Base-by-base conservation (phyloP, 768 basidiomycete genomes). In the Tricholoma hemisulphureum region DNA sequence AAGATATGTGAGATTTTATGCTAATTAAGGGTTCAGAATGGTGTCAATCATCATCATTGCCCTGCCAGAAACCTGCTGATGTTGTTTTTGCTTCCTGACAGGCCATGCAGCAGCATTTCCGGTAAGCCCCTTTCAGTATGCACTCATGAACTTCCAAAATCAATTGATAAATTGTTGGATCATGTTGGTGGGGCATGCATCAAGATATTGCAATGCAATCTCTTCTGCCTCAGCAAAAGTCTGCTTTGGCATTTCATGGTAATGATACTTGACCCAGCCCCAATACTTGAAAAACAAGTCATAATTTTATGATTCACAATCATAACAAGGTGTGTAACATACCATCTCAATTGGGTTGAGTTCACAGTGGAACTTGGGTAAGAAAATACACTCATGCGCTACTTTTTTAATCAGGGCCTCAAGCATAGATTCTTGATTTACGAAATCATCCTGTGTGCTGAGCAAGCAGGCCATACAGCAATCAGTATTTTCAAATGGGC, bases 281-380 rank as follows among this genome's bases (percentile, higher is more conserved):
- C 29, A 31, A 10, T 31, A 31, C 29, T 31, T 5, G 5, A 31
- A 31, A 31, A 31, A 31, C 29, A 5, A 31, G 10, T 31, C 10
- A 10, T 5, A 10, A 31, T 5, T 31, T 5, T 31, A 10, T 5
- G 10, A 31, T 31, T 31, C 10, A 5, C 29, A 31, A 31, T 31
- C 29, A 31, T 31, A 31, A 31, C 5, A 5, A 16, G 10, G 60
- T n/a, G n/a, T n/a, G 10, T 10, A 5, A 31, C 71, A 53, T 52
- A 71, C 72, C 72, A 77, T 75, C 63, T 80, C 77, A 66, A 81
- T 81, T 14, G 75, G 73, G 63, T 80, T 80, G 29, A 31, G 29
- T 10, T 67, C n/a, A n/a, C n/a, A n/a, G n/a, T n/a, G n/a, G n/a
- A n/a, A n/a, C n/a, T n/a, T n/a, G n/a, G n/a, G n/a, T n/a, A n/a